Evolutionary conservation across 2,329 filamentous ascomycete species (phyloP).

Genomic region (Fonsecaea monophora): DNA sequence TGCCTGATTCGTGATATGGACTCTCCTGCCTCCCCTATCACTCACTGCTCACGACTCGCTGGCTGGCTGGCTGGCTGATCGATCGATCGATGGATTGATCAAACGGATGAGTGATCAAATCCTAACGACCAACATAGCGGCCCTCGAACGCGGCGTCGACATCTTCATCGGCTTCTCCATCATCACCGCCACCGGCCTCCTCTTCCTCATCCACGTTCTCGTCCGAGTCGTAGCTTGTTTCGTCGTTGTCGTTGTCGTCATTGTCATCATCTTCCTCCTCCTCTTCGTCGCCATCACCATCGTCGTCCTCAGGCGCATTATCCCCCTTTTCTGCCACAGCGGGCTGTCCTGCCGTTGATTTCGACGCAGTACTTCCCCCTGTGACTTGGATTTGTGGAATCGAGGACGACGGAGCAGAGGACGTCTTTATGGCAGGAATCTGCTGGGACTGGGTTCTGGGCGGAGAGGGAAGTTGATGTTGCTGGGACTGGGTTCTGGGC

Average conservation of each 20-base stretch:
- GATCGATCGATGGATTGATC: too few relatives aligned
- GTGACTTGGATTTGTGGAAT: background rate
- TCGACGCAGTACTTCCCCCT: background rate
- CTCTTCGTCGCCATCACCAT: conserved; percentile 20
- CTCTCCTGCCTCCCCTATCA: too few relatives aligned
- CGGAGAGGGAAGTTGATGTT: conserved; percentile 7
- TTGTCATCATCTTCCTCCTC: conserved; percentile 19
- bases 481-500: conserved; percentile 10
- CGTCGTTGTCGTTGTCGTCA: conserved; percentile 24
- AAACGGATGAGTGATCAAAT: background rate
- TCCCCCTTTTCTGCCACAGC: background rate
- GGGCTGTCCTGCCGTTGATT: background rate
- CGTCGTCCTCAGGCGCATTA: conserved; percentile 8
- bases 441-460: conserved; percentile 8
- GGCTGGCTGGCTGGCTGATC: too few relatives aligned
- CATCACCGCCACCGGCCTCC: conserved; percentile 14
- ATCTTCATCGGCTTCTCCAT: conserved; percentile 25
- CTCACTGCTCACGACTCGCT: too few relatives aligned
- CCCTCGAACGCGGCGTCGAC: conserved; percentile 37
- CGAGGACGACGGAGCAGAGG: background rate
- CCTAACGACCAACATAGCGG: conserved; percentile 16
- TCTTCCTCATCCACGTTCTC: conserved; percentile 27
- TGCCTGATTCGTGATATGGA: too few relatives aligned
- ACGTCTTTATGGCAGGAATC: conserved; percentile 7
- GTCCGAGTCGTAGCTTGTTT: conserved; percentile 25